These are phyloP conservation scores for Vaccinium vitisidaea DNA, from an alignment of 148 eudicot species.

Conservation along the genomic window DNA sequence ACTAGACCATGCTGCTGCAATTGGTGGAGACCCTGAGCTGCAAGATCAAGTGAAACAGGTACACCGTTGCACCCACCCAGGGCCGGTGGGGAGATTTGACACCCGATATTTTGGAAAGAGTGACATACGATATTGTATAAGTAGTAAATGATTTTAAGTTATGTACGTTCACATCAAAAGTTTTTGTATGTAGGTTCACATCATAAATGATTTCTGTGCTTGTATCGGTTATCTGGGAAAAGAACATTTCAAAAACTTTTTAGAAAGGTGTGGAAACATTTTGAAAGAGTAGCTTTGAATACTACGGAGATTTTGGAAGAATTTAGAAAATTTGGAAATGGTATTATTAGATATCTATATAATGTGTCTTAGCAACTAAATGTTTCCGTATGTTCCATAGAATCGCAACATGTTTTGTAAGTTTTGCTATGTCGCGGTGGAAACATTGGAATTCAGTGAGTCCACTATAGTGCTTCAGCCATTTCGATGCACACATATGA, in stretches of 20 bases:
- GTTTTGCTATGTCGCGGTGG: not conserved
- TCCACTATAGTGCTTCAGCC: not conserved
- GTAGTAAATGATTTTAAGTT: not conserved
- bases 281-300: not conserved
- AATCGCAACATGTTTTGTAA: not conserved
- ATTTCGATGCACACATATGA: not conserved
- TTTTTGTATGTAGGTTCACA: not conserved
- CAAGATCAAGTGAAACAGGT: constrained; percentile 54
- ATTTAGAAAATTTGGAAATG: not conserved
- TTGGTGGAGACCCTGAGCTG: constrained; percentile 31
- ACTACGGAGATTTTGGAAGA: not conserved
- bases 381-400: not conserved
- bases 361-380: not conserved
- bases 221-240: not conserved
- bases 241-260: not conserved
- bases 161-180: not conserved
- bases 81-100: not conserved
- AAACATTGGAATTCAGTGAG: not conserved
- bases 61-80: not conserved
- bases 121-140: not conserved
- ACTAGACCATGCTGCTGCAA: constrained; percentile 22
- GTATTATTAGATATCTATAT: not conserved
- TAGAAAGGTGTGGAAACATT: too few relatives aligned
- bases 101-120: not conserved
- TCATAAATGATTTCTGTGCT: not conserved